phyloP scores from a whole-genome alignment of 495 filamentous ascomycete species.

The Podospora anserina region DNA sequence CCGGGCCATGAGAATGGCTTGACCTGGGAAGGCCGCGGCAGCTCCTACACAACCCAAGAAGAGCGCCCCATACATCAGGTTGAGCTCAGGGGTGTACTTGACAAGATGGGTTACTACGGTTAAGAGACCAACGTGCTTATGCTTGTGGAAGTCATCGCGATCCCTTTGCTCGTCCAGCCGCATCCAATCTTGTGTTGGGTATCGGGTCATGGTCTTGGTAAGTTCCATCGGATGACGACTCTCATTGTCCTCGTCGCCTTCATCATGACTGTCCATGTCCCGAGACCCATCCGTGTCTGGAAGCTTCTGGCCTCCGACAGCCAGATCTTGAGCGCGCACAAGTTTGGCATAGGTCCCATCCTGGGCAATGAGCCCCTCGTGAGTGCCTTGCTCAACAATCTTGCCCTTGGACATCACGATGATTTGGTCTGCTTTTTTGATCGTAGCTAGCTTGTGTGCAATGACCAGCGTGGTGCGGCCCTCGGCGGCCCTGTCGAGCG shows the following conservation, averaged over 20 bases:
- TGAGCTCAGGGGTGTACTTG: slow-evolving; percentile 19
- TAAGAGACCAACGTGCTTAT: slow-evolving; percentile 22
- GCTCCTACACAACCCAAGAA: slow-evolving; percentile 9
- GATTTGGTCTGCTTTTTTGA: slow-evolving; percentile 66
- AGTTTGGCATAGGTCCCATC: slow-evolving; percentile 47
- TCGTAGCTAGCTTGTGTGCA: slow-evolving; percentile 64
- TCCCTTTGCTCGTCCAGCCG: slow-evolving; percentile 20
- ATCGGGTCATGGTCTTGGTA: slow-evolving; percentile 30
- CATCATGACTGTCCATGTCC: slow-evolving; percentile 3
- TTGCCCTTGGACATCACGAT: slow-evolving; percentile 58
- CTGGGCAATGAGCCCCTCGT: slow-evolving; percentile 55
- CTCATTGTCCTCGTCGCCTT: slow-evolving; percentile 11
- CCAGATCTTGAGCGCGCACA: slow-evolving; percentile 49
- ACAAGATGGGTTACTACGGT: slow-evolving; percentile 13
- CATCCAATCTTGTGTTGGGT: slow-evolving; percentile 22
- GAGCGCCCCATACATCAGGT: slow-evolving; percentile 12
- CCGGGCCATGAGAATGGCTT: slow-evolving; percentile 35
- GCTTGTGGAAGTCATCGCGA: slow-evolving; percentile 22
- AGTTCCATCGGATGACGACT: slow-evolving; percentile 28
- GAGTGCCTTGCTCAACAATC: slow-evolving; percentile 64
- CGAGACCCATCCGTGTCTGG: slow-evolving; percentile 37
- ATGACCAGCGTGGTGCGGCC: slow-evolving; percentile 76
- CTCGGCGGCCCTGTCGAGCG: slow-evolving; percentile 59
- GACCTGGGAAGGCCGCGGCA: slow-evolving; percentile 35
- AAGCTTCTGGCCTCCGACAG: slow-evolving; percentile 36